Percentiles rank a stretch among this genome's conserved stretches.
Evolutionary conservation across 345 rosid species (phyloP).

Genomic region (Eucalyptus sp.): DNA sequence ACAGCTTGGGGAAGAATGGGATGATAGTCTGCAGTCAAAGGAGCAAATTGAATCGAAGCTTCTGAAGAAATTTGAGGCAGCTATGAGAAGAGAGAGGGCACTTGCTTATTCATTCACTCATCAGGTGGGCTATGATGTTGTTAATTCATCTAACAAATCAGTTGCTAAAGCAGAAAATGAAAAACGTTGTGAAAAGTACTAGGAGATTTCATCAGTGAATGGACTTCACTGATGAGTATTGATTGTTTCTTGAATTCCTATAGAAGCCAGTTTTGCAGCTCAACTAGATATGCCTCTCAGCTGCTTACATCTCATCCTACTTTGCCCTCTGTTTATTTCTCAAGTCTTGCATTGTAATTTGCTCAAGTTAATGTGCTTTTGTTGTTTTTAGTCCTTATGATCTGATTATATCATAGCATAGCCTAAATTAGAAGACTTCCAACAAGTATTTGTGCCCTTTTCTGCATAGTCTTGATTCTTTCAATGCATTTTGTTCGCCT

Average conservation of each 20-base stretch:
- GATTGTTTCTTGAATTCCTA: not conserved
- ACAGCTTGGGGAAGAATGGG: constrained; percentile 92
- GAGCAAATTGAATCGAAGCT: constrained; percentile 79
- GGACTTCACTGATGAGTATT: not conserved
- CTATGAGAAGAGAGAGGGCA: constrained; percentile 90
- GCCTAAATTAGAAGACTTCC: not conserved
- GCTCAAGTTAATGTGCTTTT: not conserved
- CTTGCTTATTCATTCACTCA: constrained; percentile 84
- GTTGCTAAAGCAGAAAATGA: not conserved
- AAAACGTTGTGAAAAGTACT: not conserved
- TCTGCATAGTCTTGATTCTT: not conserved
- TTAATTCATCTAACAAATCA: not conserved
- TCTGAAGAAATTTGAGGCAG: constrained; percentile 80
- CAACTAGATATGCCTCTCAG: not conserved
- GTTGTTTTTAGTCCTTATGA: not conserved
- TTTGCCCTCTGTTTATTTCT: not conserved
- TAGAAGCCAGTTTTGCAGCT: not conserved
- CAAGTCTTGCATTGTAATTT: not conserved
- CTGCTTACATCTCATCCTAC: not conserved
- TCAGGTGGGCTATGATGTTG: constrained; percentile 40
- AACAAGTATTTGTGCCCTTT: not conserved
- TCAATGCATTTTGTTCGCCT: not conserved
- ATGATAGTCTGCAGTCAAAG: constrained; percentile 84
- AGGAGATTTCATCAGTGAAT: not conserved
- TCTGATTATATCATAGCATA: not conserved